phyloP scores from a whole-genome alignment of 345 rosid species.

The Passiflora organensis region DNA sequence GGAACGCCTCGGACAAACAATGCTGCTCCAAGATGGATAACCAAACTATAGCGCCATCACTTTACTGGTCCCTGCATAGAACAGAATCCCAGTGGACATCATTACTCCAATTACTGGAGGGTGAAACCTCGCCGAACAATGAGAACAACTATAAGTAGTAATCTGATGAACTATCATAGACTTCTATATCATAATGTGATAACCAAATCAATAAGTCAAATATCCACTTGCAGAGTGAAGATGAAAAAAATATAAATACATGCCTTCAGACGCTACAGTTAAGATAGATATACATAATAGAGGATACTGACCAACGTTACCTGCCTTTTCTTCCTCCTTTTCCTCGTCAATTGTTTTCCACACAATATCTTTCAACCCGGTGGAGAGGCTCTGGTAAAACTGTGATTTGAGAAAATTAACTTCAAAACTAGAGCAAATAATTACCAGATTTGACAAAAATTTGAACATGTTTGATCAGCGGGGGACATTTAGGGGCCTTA shows the following conservation, averaged over 20 bases:
- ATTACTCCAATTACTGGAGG: too few species aligned
- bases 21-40: too few species aligned
- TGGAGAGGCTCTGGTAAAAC: slow-evolving; percentile 82
- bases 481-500: too few species aligned
- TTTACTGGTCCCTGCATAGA: not conserved
- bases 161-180: too few species aligned
- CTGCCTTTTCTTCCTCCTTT: slow-evolving; percentile 23
- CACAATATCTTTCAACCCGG: slow-evolving; percentile 91
- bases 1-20: too few species aligned
- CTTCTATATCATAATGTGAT: too few species aligned
- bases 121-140: too few species aligned
- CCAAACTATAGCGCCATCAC: not conserved
- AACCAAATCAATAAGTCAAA: not conserved
- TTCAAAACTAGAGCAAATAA: not conserved
- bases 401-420: slow-evolving; percentile 18
- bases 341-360: slow-evolving; percentile 72
- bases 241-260: too few species aligned
- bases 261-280: not conserved
- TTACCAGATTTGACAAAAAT: not conserved
- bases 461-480: too few species aligned
- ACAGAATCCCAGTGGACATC: too few species aligned
- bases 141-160: too few species aligned
- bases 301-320: slow-evolving; percentile 11
- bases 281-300: not conserved
- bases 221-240: not conserved